Base-by-base conservation (phyloP, 495 filamentous ascomycete genomes). In the Articulospora tetracladia region DNA sequence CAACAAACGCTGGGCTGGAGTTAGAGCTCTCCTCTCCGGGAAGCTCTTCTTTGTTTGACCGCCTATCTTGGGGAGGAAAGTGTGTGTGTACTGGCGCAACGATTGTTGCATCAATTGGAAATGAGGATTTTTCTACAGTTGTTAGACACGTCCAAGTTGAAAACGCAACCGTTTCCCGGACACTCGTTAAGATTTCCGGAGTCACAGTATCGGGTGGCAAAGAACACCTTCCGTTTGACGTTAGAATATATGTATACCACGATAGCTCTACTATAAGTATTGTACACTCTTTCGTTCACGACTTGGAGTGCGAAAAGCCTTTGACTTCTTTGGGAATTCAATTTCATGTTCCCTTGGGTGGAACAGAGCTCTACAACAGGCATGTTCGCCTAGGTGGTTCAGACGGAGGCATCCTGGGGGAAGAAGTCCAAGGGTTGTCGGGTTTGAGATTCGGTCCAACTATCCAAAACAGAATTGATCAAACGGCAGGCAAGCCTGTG, bases 371-470 rank as follows among this genome's bases (percentile, higher is more conserved):
- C 11, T 50, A 27, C 47, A 50, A 50, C 25, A 50, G 47, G 25
- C 47, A 50, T 50, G 17, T 50, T 25, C 47, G 47, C 25, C 25
- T 50, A 8, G 47, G 47, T 3, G 47, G 47, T n/a, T 50, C 47
- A 26, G 17, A 50, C 25, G 47, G 47, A 3, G 47, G 47, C 23
- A 50, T 50, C 17, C 12, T 50, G 47, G 17, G 10, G 47, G 47
- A 50, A 26, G 47, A 50, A 50, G 47, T 50, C 25, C 47, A 50
- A 27, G 47, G 47, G 2, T 22, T 50, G 4, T 50, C 47, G 11
- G 47, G 47, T 13, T 27, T 50, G 47, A 50, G 47, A 27, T 50
- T 50, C n/a, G 47, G 47, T 22, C 47, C 47, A 50, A 50, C 47
- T 25, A 4, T 24, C 10, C 47, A 50, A 17, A 24, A 50, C 11